These are phyloP conservation scores for Dillenia suffruticosa DNA, from an alignment of 164 flowering plant species.

Conservation along the genomic window DNA sequence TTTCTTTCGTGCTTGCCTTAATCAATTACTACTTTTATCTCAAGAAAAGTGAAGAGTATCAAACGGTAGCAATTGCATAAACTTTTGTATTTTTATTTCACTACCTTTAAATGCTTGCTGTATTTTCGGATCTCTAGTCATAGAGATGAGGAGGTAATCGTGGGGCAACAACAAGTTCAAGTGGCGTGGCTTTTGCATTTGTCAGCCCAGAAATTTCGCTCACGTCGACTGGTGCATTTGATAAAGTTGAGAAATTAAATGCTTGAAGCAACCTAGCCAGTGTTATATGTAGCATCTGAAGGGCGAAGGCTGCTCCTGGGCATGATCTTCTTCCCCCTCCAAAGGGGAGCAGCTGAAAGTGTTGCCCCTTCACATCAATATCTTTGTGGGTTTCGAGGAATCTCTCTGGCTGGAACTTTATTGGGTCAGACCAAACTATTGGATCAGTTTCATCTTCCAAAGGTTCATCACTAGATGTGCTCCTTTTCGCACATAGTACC, in stretches of 20 bases:
- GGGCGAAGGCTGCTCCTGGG: constrained; percentile 13
- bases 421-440: background rate
- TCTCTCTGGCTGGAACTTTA: constrained; percentile 15
- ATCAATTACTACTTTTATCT: no score
- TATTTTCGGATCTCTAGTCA: no score
- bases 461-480: background rate
- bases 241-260: constrained; percentile 11
- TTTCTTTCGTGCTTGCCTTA: no score
- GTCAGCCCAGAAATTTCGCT: no score
- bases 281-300: constrained; percentile 4
- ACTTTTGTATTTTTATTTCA: no score
- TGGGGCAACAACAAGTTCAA: no score
- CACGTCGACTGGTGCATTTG: constrained; percentile 8
- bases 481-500: background rate
- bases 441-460: constrained; percentile 4
- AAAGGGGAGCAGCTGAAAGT: constrained; percentile 17
- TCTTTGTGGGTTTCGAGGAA: constrained; percentile 12
- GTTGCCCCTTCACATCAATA: constrained; percentile 7
- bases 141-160: no score
- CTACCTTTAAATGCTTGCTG: no score
- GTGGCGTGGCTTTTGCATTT: no score
- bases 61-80: no score
- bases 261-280: constrained; percentile 16
- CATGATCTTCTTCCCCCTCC: constrained; percentile 3
- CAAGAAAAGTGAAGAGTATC: no score